Base-by-base conservation (phyloP, 805 yeast species). In the Barnettozyma wickerhamii region DNA sequence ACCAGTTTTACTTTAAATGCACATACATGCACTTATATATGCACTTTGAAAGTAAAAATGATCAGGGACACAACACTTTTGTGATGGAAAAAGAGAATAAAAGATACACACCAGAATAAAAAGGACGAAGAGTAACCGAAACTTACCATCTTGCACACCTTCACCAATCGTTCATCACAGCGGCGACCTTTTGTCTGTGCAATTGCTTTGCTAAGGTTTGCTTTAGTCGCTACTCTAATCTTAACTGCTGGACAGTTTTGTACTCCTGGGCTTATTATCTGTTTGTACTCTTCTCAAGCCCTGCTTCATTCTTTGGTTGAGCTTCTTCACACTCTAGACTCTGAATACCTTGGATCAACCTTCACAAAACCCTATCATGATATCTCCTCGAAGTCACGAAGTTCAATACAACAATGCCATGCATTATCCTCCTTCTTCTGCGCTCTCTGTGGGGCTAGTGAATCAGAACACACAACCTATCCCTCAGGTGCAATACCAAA, bases 361-460 rank as follows among this genome's bases (percentile, higher is more conserved):
- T n/a, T n/a, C n/a, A n/a, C n/a, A n/a, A n/a, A n/a, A n/a, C n/a
- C n/a, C n/a, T n/a, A n/a, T n/a, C n/a, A 36, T 37, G 40, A 30
- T 37, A 3, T 37, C 40, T 10, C 40, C 40, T 21, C 26, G 35
- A 27, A 18, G 30, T 2, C 35, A 37, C 18, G 40, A 37, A 27
- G 23, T 20, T 7, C 40, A 36, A 21, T 36, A 20, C 30, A 19
- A 31, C n/a, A n/a, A 17, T 9, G 19, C 31, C 14, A 31, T 26
- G 14, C 40, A 30, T 21, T 24, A 30, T 17, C 35, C 12, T 18
- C 35, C 35, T 7, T 23, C 33, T 7, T 14, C 19, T 15, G 19
- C 30, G 10, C 20, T n/a, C 17, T 19, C 26, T n/a, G 19, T 19
- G 2, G 13, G 23, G 7, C 10, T 19, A 9, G 21, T 7, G 7